Conservation (phyloP, 345 rosid genomes). For the Turritis glabra region DNA sequence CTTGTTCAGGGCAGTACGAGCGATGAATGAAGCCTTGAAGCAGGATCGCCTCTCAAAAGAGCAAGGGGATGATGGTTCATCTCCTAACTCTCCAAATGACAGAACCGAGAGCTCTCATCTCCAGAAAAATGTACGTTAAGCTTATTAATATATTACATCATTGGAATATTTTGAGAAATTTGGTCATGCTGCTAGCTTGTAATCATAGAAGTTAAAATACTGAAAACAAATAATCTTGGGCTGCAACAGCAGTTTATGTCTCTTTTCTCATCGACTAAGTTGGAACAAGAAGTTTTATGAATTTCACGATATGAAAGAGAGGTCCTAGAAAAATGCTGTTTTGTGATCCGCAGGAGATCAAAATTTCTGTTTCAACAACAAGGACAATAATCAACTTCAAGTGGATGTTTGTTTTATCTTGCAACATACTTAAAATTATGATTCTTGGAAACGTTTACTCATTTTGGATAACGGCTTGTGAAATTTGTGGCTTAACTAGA, state of each 20-base stretch:
- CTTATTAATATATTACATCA: slow-evolving; percentile 1
- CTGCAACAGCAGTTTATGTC: not conserved
- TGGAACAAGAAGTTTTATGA: not conserved
- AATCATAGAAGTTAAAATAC: slow-evolving; percentile 2
- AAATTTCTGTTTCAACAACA: slow-evolving; percentile 2
- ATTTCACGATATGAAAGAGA: not conserved
- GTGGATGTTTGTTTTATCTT: not conserved
- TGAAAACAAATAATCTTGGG: slow-evolving; percentile 3
- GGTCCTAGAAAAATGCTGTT: not conserved
- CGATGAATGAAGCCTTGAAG: slow-evolving; percentile 94
- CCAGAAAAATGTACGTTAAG: slow-evolving; percentile 61
- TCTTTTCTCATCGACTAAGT: slow-evolving; percentile 9
- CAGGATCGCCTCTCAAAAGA: slow-evolving; percentile 79
- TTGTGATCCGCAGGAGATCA: not conserved
- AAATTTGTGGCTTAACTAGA: slow-evolving; percentile 20
- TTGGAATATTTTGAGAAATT: not conserved
- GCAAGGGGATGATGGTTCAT: slow-evolving; percentile 53
- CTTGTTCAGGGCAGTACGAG: slow-evolving; percentile 90
- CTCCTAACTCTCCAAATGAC: slow-evolving; percentile 51
- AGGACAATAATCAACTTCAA: slow-evolving; percentile 8
- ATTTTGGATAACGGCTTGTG: slow-evolving; percentile 17
- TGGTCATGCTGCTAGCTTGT: slow-evolving; percentile 2
- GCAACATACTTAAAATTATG: slow-evolving; percentile 10
- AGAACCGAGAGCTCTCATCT: slow-evolving; percentile 45
- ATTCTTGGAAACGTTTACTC: slow-evolving; percentile 15